These are phyloP conservation scores for Exophiala calicioides DNA, from an alignment of 2,329 filamentous ascomycete species.

Conservation along the genomic window DNA sequence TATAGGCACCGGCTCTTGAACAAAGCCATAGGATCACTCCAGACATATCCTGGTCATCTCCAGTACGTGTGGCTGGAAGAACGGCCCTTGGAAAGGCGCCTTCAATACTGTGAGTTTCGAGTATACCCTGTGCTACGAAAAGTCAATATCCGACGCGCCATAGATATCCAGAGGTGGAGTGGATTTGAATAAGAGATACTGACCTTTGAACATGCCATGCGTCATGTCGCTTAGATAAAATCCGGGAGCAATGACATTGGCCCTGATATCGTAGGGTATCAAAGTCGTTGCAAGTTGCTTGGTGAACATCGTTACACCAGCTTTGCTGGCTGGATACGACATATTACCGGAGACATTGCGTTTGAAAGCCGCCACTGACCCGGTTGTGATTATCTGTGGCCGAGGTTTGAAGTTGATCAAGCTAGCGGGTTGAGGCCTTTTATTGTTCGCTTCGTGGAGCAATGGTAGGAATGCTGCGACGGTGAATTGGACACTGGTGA, in stretches of 20 bases:
- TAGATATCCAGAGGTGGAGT: too few relatives aligned
- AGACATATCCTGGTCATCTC: constrained; percentile 64
- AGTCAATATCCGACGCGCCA: too few relatives aligned
- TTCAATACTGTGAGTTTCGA: constrained; percentile 39
- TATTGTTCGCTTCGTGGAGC: constrained; percentile 45
- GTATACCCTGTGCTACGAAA: constrained; percentile 44
- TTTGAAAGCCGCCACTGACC: constrained; percentile 49
- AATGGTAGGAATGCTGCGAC: constrained; percentile 43
- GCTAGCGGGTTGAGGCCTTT: constrained; percentile 36
- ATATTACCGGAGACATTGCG: constrained; percentile 41
- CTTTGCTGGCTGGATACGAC: constrained; percentile 48
- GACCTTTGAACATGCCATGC: too few relatives aligned
- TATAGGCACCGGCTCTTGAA: constrained; percentile 64
- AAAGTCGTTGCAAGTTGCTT: constrained; percentile 51
- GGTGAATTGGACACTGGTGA: constrained; percentile 41
- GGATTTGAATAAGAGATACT: too few relatives aligned
- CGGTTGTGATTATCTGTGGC: constrained; percentile 51
- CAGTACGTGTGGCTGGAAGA: constrained; percentile 62
- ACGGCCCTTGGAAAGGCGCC: constrained; percentile 45
- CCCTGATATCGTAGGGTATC: constrained; percentile 46
- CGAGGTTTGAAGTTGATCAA: constrained; percentile 33
- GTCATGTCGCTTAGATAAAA: constrained; percentile 65
- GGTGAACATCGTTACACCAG: constrained; percentile 50
- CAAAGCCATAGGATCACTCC: constrained; percentile 67
- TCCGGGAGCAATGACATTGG: constrained; percentile 54